phyloP scores from a whole-genome alignment of 371 early-diverging fungal genomes.

The Phascolomyces articulosus region DNA sequence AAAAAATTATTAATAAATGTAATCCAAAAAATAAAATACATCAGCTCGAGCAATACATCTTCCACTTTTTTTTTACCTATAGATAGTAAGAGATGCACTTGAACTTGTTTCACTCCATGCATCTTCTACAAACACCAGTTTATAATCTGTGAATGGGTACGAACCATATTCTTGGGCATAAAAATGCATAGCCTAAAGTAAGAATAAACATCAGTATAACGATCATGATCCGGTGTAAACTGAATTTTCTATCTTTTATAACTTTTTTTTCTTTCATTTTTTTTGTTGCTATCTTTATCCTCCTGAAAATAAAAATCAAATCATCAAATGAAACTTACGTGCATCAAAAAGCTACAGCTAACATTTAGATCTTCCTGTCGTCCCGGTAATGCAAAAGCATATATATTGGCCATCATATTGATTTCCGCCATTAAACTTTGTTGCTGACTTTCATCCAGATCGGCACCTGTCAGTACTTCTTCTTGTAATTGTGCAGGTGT shows the following conservation, averaged over 20 bases:
- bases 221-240: not conserved
- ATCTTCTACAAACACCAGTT: conserved; percentile 88
- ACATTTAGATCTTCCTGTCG: conserved; percentile 57
- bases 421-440: conserved; percentile 50
- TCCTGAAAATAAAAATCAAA: too few species aligned
- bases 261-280: too few species aligned
- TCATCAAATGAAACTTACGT: conserved; percentile 49
- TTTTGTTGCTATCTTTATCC: too few species aligned
- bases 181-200: conserved; percentile 73
- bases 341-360: conserved; percentile 68
- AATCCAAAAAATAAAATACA: too few species aligned
- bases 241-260: not conserved
- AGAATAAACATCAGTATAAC: conserved; percentile 4
- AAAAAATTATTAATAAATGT: too few species aligned
- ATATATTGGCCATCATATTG: conserved; percentile 66
- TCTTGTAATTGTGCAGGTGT: conserved; percentile 50
- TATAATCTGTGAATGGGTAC: conserved; percentile 86
- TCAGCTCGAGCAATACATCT: too few species aligned
- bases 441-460: conserved; percentile 52
- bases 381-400: conserved; percentile 71
- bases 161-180: conserved; percentile 86
- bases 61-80: conserved; percentile 56
- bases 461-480: conserved; percentile 47
- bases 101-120: conserved; percentile 65
- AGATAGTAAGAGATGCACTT: conserved; percentile 72